Conservation (phyloP, 148 eudicot genomes). For the Rhododendron ferrugineum region DNA sequence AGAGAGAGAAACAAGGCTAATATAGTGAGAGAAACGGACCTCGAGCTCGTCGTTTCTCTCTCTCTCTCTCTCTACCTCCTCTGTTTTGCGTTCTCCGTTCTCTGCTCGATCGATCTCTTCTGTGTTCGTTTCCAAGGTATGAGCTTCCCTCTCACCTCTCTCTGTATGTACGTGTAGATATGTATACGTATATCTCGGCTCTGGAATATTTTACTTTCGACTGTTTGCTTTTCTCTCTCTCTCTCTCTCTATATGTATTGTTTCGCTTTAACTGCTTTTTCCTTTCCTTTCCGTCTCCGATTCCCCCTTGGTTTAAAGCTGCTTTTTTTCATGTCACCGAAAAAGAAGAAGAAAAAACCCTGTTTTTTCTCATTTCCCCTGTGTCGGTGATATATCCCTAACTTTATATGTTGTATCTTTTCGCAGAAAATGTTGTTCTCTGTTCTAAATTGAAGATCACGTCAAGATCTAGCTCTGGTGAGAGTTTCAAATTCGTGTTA, state of each 20-base stretch:
- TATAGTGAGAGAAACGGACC: conserved; percentile 16
- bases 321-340: conserved; percentile 22
- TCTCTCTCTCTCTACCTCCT: not conserved
- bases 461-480: conserved; percentile 15
- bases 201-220: conserved; percentile 16
- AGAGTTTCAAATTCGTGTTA: not conserved
- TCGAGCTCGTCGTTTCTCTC: conserved; percentile 10
- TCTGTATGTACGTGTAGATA: not conserved
- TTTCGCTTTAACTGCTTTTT: conserved; percentile 12
- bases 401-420: not conserved
- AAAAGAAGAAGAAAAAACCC: conserved; percentile 17
- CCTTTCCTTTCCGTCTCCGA: conserved; percentile 21
- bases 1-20: conserved; percentile 12
- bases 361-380: conserved; percentile 4
- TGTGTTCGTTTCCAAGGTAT: conserved; percentile 7
- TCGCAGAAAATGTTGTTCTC: not conserved
- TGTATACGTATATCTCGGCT: not conserved
- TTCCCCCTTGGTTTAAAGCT: conserved; percentile 24
- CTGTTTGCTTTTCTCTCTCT: conserved; percentile 15
- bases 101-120: conserved; percentile 8
- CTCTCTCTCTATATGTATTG: conserved; percentile 7
- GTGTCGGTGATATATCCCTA: not conserved
- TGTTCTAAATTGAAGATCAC: conserved; percentile 13
- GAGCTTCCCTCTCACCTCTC: not conserved
- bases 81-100: not conserved